These are phyloP conservation scores for Triglochin maritima DNA, from an alignment of 106 monocot species.

Conservation along the genomic window DNA sequence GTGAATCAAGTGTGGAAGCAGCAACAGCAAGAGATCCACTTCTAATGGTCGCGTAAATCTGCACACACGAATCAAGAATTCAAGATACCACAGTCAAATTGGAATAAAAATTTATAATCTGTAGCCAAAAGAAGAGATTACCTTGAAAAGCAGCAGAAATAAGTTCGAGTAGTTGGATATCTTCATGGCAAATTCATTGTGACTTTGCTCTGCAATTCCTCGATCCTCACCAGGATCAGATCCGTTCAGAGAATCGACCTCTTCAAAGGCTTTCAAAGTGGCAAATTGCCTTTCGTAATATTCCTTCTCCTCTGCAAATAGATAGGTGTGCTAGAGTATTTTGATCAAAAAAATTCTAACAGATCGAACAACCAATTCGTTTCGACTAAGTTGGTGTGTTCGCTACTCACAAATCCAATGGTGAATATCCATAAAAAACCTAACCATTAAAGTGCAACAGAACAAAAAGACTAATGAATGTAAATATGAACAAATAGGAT, in stretches of 20 bases:
- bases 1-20: constrained; percentile 87
- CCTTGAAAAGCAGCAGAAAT: constrained; percentile 65
- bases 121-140: constrained; percentile 3
- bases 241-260: constrained; percentile 45
- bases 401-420: too few relatives aligned
- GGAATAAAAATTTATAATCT: too few relatives aligned
- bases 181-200: constrained; percentile 71
- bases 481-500: too few relatives aligned
- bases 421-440: too few relatives aligned
- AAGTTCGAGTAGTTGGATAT: constrained; percentile 88
- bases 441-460: too few relatives aligned
- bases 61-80: neutral
- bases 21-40: constrained; percentile 88
- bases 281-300: constrained; percentile 91
- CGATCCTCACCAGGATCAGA: constrained; percentile 12
- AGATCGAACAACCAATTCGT: too few relatives aligned
- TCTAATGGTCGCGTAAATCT: constrained; percentile 79
- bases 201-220: constrained; percentile 17
- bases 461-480: too few relatives aligned
- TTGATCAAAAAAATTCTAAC: too few relatives aligned
- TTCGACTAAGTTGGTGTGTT: too few relatives aligned
- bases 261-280: constrained; percentile 68
- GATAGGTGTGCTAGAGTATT: neutral
- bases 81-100: too few relatives aligned
- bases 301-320: constrained; percentile 54